Evolutionary conservation across 441 rosid species (phyloP), one percentile per base, ranked within the genome.

Genomic region (Omphalea diandra): DNA sequence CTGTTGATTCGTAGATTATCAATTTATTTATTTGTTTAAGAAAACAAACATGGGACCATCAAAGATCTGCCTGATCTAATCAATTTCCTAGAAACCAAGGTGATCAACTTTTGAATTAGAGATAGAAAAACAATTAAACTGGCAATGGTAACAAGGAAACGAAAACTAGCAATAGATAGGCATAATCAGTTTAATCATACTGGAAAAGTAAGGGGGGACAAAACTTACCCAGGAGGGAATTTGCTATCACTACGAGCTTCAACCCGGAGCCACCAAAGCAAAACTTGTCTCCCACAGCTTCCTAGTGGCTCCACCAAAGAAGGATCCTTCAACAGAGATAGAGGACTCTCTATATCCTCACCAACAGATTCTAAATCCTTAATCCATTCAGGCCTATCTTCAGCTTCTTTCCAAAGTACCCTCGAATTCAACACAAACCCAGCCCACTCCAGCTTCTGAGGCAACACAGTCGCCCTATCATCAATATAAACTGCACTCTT

Each of bases 181-280:
- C 40, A 38, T 17, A 33, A 18, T 38, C 7, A 31, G 27, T n/a
- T 69, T 60, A 24, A 38, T n/a, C 26, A 65, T 31, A 56, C 14
- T 52, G 20, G 53, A 33, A 38, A 12, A 50, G 55, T 52, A 67
- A 58, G 35, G 40, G 71, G 53, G 44, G 67, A 70, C 36, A n/a
- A 76, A 55, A 76, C 90, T 83, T 63, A 95, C 98, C 97, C 92
- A 5, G 97, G 90, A 79, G 99, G 98, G 72, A 91, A 96, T 77
- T 90, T 93, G 90, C 99, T 96, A 74, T 96, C 98, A 24, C 91
- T 83, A 7, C 97, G 97, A 73, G 99, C 99, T 85, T 96, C 99
- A 69, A 96, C 96, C 33, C 99, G 98, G 67, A 96, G 93, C 99
- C 99, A 96, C 99, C 99, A 96, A 1, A 93, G 82, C 74, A 96